Evolutionary conservation across 2,329 filamentous ascomycete genomes (phyloP).

Genomic region (Colletotrichum tabaci): DNA sequence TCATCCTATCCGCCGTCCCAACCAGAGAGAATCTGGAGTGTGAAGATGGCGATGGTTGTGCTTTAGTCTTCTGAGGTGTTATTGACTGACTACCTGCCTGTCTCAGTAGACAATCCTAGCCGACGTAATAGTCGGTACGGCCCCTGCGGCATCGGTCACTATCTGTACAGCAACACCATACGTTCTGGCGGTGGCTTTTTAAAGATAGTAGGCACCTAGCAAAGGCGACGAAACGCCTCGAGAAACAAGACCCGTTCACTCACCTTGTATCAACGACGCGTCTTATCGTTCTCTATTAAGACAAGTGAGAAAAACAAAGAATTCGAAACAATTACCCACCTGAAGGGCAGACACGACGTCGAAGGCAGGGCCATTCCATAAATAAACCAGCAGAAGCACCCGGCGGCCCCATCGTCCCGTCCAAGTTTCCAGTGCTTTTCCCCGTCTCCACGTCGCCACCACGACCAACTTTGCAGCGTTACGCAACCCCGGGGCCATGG

Average conservation of each 20-base stretch:
- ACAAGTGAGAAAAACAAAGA: too few relatives aligned
- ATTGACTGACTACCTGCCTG: too few relatives aligned
- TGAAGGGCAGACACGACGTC: constrained; percentile 8
- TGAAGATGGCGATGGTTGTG: too few relatives aligned
- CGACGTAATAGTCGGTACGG: too few relatives aligned
- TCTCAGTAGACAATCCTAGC: too few relatives aligned
- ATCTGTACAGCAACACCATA: too few relatives aligned
- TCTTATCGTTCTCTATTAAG: constrained; percentile 4
- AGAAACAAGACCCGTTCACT: constrained; percentile 15
- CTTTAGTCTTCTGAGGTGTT: too few relatives aligned
- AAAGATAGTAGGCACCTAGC: too few relatives aligned
- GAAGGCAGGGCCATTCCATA: constrained; percentile 28
- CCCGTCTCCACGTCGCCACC: constrained; percentile 20
- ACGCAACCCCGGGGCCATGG: background rate
- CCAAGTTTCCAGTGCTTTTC: constrained; percentile 10
- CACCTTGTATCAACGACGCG: constrained; percentile 18
- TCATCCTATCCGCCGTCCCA: background rate
- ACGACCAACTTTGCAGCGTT: constrained; percentile 3
- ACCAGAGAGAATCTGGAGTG: background rate
- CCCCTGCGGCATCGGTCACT: too few relatives aligned
- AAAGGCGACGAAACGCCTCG: constrained; percentile 8
- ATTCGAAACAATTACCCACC: background rate
- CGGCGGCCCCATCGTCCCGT: background rate
- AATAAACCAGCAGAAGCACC: constrained; percentile 19
- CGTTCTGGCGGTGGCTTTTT: too few relatives aligned